Conservation (phyloP, 2,329 filamentous ascomycete species). For the Phyllosticta ampelicida region DNA sequence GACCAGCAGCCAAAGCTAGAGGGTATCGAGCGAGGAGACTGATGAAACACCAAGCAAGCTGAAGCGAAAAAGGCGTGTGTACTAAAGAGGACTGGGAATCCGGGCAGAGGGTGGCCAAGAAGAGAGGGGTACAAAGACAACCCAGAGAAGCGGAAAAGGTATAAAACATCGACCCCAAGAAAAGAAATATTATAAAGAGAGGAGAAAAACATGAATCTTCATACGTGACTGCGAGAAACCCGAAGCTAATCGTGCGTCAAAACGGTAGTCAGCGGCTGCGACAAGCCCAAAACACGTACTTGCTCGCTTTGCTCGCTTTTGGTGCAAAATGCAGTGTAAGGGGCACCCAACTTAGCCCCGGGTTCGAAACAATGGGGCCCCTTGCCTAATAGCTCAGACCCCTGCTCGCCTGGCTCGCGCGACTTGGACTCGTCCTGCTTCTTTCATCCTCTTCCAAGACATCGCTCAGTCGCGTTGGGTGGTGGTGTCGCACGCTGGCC, state of each 20-base stretch:
- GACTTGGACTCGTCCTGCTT: slow-evolving; percentile 26
- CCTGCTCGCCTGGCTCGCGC: slow-evolving; percentile 24
- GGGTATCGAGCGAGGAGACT: not conserved
- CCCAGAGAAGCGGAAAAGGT: not conserved
- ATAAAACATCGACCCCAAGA: not conserved
- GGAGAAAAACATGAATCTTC: not conserved
- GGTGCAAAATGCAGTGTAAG: not conserved
- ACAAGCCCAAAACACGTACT: not conserved
- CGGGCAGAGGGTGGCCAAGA: not conserved
- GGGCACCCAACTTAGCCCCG: not conserved
- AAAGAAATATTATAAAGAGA: not conserved
- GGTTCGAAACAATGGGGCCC: not conserved
- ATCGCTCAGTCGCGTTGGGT: slow-evolving; percentile 29
- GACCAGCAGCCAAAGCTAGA: not conserved
- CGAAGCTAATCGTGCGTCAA: not conserved
- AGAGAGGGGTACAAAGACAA: not conserved
- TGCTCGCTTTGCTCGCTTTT: not conserved
- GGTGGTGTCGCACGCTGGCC: slow-evolving; percentile 26
- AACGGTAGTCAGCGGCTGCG: not conserved
- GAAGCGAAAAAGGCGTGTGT: not conserved
- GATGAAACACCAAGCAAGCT: not conserved
- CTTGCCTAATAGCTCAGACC: slow-evolving; percentile 8
- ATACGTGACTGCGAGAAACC: not conserved
- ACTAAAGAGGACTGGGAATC: not conserved
- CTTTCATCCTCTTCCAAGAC: slow-evolving; percentile 29